Percentiles rank a stretch among this genome's conserved stretches.
Evolutionary conservation across 208 protist species (phyloP).

Genomic region (Crithidia brevicula): DNA sequence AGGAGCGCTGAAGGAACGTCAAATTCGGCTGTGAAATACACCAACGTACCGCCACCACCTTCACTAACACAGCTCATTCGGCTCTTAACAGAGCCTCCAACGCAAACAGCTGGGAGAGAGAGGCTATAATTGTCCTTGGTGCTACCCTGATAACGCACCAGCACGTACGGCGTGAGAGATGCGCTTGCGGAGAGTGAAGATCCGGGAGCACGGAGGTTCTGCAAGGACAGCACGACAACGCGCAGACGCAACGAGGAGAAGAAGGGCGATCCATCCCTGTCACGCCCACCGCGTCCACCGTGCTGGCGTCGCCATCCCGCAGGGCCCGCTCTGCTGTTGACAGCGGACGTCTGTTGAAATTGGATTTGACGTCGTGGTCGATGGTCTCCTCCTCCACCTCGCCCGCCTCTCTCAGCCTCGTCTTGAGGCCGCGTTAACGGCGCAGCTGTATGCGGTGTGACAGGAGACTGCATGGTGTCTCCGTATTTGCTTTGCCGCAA

Average conservation of each 20-base stretch:
- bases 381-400: too few relatives aligned
- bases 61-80: not conserved
- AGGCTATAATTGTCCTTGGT: conserved; percentile 8
- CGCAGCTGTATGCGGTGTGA: too few relatives aligned
- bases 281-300: not conserved
- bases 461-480: too few relatives aligned
- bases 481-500: too few relatives aligned
- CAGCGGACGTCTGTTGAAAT: too few relatives aligned
- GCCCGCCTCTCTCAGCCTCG: too few relatives aligned
- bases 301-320: too few relatives aligned
- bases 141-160: not conserved
- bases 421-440: too few relatives aligned
- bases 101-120: not conserved
- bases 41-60: not conserved
- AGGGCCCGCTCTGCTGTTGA: too few relatives aligned
- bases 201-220: not conserved
- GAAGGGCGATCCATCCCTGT: not conserved
- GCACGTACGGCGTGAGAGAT: not conserved
- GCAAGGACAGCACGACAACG: not conserved
- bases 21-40: conserved; percentile 10
- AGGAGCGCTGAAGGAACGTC: not conserved
- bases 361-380: too few relatives aligned
- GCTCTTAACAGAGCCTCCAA: not conserved
- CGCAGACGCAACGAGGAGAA: not conserved
- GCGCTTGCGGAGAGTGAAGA: too few relatives aligned